These are phyloP conservation scores for Aspergillus sp. DNA, from an alignment of 2,329 filamentous ascomycete species.

Conservation along the genomic window DNA sequence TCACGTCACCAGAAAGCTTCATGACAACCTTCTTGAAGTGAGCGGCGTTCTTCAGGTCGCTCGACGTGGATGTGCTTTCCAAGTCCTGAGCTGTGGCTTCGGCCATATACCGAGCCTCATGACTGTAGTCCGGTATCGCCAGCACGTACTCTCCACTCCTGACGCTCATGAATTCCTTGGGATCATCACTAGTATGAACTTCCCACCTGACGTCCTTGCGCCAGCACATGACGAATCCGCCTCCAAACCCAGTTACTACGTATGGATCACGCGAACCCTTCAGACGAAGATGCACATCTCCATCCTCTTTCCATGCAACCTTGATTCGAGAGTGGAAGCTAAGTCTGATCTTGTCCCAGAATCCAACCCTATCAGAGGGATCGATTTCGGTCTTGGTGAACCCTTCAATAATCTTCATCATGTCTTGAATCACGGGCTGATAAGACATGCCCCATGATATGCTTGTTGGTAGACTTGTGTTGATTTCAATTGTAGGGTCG, in stretches of 20 bases:
- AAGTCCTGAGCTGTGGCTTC: constrained; percentile 51
- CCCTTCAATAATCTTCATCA: constrained; percentile 99
- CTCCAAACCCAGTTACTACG: constrained; percentile 85
- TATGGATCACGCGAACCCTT: constrained; percentile 93
- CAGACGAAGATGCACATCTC: constrained; percentile 88
- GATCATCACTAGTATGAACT: constrained; percentile 81
- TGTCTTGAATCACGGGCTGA: constrained; percentile 96
- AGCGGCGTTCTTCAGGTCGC: constrained; percentile 69
- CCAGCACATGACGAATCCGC: constrained; percentile 98
- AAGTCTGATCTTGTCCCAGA: constrained; percentile 97
- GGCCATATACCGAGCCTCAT: constrained; percentile 72
- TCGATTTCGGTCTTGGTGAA: constrained; percentile 96
- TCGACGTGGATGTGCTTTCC: constrained; percentile 63
- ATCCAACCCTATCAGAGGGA: constrained; percentile 88
- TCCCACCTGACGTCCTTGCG: constrained; percentile 88
- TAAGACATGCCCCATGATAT: constrained; percentile 98
- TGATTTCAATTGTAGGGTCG: constrained; percentile 87
- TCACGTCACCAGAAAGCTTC: constrained; percentile 96
- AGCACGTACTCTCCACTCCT: constrained; percentile 94
- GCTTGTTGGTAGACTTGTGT: constrained; percentile 85
- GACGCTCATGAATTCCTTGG: constrained; percentile 91
- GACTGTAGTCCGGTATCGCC: constrained; percentile 89
- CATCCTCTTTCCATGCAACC: constrained; percentile 90
- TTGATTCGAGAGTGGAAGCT: constrained; percentile 90
- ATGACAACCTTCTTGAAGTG: constrained; percentile 97